Conservation (phyloP, 2,329 filamentous ascomycete species). For the Exophiala lecanii-corni region DNA sequence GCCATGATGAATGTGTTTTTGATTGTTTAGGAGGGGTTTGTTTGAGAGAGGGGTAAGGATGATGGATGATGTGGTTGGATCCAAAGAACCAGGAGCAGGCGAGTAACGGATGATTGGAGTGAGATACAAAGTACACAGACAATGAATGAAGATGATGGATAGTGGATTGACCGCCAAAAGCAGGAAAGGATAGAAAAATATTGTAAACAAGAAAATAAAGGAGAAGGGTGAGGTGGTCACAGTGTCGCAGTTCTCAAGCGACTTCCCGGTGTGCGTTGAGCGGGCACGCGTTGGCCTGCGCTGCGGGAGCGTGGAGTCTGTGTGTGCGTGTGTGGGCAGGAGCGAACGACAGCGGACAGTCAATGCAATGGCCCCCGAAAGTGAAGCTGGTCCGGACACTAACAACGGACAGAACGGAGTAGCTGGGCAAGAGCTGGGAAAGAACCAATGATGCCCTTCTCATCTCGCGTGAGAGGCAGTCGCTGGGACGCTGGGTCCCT, state of each 20-base stretch:
- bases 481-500: no score
- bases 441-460: no score
- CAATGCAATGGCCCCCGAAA: no score
- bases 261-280: no score
- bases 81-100: not conserved
- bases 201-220: constrained; percentile 2
- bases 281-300: no score
- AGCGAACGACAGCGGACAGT: no score
- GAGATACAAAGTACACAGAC: not conserved
- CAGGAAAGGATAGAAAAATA: constrained; percentile 1
- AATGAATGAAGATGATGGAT: constrained; percentile 2
- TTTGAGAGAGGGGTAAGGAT: constrained; percentile 1
- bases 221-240: not conserved
- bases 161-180: constrained; percentile 3
- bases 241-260: no score
- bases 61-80: not conserved
- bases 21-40: not conserved
- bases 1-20: constrained; percentile 13
- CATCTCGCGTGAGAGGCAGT: not conserved
- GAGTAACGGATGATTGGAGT: not conserved
- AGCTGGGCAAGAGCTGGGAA: no score
- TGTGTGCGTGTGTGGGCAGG: not conserved
- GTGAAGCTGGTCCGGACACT: no score
- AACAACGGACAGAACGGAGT: no score
- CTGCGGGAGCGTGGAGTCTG: not conserved